Evolutionary conservation across 805 yeast species (phyloP), one percentile per base, ranked within the genome.

Genomic region (Candida jianshihensis): DNA sequence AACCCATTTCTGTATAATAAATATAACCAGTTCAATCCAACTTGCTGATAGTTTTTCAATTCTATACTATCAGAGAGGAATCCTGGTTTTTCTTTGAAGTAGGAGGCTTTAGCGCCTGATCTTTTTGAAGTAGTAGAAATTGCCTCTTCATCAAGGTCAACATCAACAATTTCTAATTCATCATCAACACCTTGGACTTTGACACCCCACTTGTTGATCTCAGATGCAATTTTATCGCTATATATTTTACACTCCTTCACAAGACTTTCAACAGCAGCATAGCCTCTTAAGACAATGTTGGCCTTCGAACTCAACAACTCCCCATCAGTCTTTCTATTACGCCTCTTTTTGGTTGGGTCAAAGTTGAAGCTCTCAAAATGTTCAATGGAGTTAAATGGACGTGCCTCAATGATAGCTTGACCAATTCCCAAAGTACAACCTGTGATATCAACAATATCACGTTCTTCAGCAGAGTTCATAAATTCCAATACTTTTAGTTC

Each of bases 21-120:
- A 43, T 79, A 71, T 37, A 92, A 66, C 99, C 99, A 92, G 57
- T 92, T 92, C 35, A 92, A 63, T 31, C 99, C 99, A n/a, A 89
- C 95, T 49, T 88, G 92, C 64, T 92, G 99, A 59, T 92, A 92
- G 52, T 76, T 79, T 52, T 90, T 92, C 49, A 92, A 66, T 27
- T 73, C 73, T 14, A 86, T 68, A 16, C 75, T 83, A 0, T 64
- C 66, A 2, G 86, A 64, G 42, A 92, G 59, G 27, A 81, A 59
- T 13, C 60, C 55, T 2, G 99, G 99, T 54, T 87, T 81, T 30
- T 73, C 76, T 30, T 69, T 74, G 58, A 87, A 75, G 54, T 76
- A 84, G 16, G 56, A 56, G 15, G 49, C 47, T 17, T 49, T 41
- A 19, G 42, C 39, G 13, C 5, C 13, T 14, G 40, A 49, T 26